phyloP scores from a whole-genome alignment of 192 early-diverging fungal species.

The Coemansia sp. region DNA sequence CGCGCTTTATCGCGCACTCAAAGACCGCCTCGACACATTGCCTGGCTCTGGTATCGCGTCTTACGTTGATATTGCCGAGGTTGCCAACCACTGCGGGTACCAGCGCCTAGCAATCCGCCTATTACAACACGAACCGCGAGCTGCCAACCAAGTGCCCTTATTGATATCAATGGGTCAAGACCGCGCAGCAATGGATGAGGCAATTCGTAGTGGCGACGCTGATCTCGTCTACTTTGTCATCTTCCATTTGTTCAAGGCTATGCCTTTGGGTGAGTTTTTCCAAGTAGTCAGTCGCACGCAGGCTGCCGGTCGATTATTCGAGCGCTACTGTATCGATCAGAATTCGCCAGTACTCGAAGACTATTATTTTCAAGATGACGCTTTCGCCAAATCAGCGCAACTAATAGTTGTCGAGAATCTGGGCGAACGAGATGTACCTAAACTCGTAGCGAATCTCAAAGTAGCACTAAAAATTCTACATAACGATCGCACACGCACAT shows the following conservation, averaged over 20 bases:
- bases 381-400: constrained; percentile 62
- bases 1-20: constrained; percentile 73
- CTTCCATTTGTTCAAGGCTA: constrained; percentile 84
- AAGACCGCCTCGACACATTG: constrained; percentile 72
- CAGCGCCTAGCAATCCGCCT: constrained; percentile 76
- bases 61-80: constrained; percentile 89
- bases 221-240: constrained; percentile 95
- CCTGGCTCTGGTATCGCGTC: constrained; percentile 60
- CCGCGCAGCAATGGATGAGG: constrained; percentile 81
- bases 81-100: constrained; percentile 82
- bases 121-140: constrained; percentile 90
- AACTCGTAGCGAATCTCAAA: constrained; percentile 70
- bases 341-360: constrained; percentile 78
- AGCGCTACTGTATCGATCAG: constrained; percentile 78
- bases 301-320: constrained; percentile 81
- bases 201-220: constrained; percentile 92
- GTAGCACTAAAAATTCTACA: constrained; percentile 69
- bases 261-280: constrained; percentile 88
- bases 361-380: constrained; percentile 97
- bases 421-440: constrained; percentile 48
- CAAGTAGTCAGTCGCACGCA: constrained; percentile 76
- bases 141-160: constrained; percentile 92
- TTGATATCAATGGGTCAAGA: constrained; percentile 93
- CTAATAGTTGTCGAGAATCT: constrained; percentile 56
- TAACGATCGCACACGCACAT: constrained; percentile 66